Evolutionary conservation across 2,329 filamentous ascomycete genomes (phyloP), one percentile per base, ranked within the genome.

Genomic region (Diaporthe sp.): DNA sequence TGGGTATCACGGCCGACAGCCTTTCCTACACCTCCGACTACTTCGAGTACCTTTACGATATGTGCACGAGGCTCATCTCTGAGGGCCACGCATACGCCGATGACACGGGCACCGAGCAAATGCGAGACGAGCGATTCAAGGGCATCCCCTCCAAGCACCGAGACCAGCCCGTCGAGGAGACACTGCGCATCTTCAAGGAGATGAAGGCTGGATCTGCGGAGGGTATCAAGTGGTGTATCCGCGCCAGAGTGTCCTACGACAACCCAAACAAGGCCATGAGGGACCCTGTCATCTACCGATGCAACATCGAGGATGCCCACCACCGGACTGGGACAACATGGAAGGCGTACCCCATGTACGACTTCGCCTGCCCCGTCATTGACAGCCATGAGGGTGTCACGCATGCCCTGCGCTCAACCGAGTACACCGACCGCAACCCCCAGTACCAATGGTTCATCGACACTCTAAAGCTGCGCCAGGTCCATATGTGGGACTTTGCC

Each of bases 251-350:
- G 79, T 96, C 95, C 1, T 91, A 94, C 79, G 94, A 97, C 83
- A 94, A 97, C 85, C 94, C 94, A 77, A 98, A 99, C 88, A 97
- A 97, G 85, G 95, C 97, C 71, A 92, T 98, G 90, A 91, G 97
- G 78, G 97, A 99, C 83, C 97, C 97, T 17, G 96, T 98, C 84
- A 97, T 99, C 83, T 98, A 98, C 89, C 93, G 97, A 78, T 98
- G 95, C 90, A 98, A 97, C 82, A 80, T 87, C 76, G 87, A 88
- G 74, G 86, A 87, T 64, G 79, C 87, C 28, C 94, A 97, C 83
- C 94, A 97, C 86, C 92, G 94, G 78, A 97, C 94, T 2, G 94
- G 94, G 42, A 90, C 87, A 74, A 91, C 88, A 76, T 96, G 94
- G 93, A 96, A 96, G 86, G 93, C 95, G 81, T 96, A 96, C 84